Base-by-base conservation (phyloP, 106 monocot species). In the Allium sativum region DNA sequence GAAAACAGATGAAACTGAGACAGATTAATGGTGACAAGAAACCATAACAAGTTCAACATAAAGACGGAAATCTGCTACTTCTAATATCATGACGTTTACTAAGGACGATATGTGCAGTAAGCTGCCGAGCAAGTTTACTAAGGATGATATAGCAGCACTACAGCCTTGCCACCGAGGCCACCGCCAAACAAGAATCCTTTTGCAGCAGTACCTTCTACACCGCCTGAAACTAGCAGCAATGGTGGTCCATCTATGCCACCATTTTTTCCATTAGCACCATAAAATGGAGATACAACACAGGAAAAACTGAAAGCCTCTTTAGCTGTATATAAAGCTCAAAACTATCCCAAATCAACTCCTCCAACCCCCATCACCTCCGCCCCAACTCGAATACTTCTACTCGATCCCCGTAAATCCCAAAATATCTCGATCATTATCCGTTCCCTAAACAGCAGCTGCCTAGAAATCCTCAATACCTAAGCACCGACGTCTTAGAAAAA, bases 341-440 rank as follows among this genome's bases (percentile, higher is more conserved):
- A 70, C 21, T 41, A 74, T 2, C 56, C 69, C 7, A 52, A 41
- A 12, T 14, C 62, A 12, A 40, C 1, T 21, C 52, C 40, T 31
- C 47, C 43, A 48, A 74, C 0, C 31, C 67, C 54, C 21, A 9
- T 31, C 16, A 6, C 16, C 40, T 22, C 70, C 16, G n/a, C 22
- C 12, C 64, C 76, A 6, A 11, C 73, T 1, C 89, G 83, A 54
- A 79, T 81, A 44, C 67, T 44, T 50, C 76, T 94, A 0, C 83
- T 94, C 41, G 90, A n/a, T n/a, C n/a, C n/a, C n/a, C n/a, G n/a
- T n/a, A n/a, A n/a, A n/a, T n/a, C n/a, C n/a, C n/a, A n/a, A 89
- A 94, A 90, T 77, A 66, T 77, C n/a, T 76, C 89, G n/a, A 94
- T 94, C 55, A 74, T 94, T 21, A 65, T 94, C 53, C 76, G 80